Base-by-base conservation (phyloP, 2,329 filamentous ascomycete genomes). In the Exophiala lecanii-corni region DNA sequence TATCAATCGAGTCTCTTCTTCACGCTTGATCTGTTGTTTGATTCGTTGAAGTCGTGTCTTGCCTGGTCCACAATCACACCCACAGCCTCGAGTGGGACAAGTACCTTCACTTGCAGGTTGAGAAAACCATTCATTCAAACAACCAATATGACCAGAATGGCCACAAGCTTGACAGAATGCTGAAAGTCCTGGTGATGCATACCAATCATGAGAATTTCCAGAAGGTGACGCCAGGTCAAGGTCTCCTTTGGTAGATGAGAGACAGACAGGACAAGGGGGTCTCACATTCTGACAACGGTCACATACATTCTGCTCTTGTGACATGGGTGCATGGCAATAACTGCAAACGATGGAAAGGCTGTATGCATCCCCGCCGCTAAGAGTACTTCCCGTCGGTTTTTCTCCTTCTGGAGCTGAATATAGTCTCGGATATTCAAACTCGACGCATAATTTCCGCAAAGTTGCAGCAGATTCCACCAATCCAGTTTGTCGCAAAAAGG, bases 61-160 rank as follows among this genome's bases (percentile, higher is more conserved):
- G 9, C 76, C 75, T 2, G 70, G 67, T 2, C 71, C 72, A 51
- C 78, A 82, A 55, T 79, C 76, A 54, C 79, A 79, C 40, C 73
- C 62, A 58, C 79, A 82, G 13, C 76, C 78, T 36, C 71, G 68
- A 5, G 72, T 78, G 2, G 76, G 72, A 62, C 79, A 82, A 20
- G 69, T 70, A 12, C 76, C 78, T 49, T 74, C 71, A 26, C 65
- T 70, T 21, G 68, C 59, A 15, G 67, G 51, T 39, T 74, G 68
- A 13, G 62, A 62, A 41, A 79, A 73, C 78, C 78, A 81, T 10
- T 68, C 67, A 5, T 65, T 67, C 20, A 81, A 66, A 57, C 79
- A 83, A 37, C 70, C 70, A 4, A 71, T 62, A 55, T 83, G 79
- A 2, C 73, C 77, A 28, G 74, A 71, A 53, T 83, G 79, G 3